Base-by-base conservation (phyloP, 2,329 filamentous ascomycete genomes). In the Tolypocladium pustulatum region DNA sequence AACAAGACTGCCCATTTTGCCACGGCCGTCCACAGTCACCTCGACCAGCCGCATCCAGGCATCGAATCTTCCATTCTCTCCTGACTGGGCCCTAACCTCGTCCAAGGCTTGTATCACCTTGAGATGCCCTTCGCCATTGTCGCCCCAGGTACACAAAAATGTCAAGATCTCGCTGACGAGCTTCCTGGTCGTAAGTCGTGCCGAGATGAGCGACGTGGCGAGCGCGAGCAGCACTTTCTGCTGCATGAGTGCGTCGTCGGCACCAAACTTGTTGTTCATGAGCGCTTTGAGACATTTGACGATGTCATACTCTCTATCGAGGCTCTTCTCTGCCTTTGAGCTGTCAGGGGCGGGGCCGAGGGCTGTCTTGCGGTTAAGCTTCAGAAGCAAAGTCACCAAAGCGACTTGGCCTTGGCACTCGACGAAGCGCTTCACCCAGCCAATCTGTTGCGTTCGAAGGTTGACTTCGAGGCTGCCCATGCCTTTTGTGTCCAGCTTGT, bases 251-350 rank as follows among this genome's bases (percentile, higher is more conserved):
- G 94, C 94, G 80, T 99, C 92, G 71, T 99, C 94, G 61, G 94
- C 94, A 61, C 94, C 94, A 72, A 96, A 97, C 72, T 96, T 97
- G 82, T 97, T 99, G 84, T 99, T 99, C 89, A 97, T 96, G 59
- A 97, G 76, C 37, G 92, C 91, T 78, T 97, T 97, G 60, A 99
- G 76, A 76, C 94, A 97, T 76, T 99, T 99, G 70, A 96, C 85
- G 62, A 99, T 96, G 70, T 97, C 94, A 71, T 97, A 97, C 75
- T 96, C 92, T 65, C 89, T 85, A 69, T 97, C 92, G 55, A 94
- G 79, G 68, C 93, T 90, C 71, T 89, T 91, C 66, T 96, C 91
- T 59, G 71, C 77, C 68, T 72, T 83, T 56, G 77, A 73, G 57
- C 78, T 77, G 49, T 82, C 78, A 6, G 85, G 82, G 30, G 85